phyloP scores from a whole-genome alignment of 345 rosid genomes.

The Anacardium occidentale region DNA sequence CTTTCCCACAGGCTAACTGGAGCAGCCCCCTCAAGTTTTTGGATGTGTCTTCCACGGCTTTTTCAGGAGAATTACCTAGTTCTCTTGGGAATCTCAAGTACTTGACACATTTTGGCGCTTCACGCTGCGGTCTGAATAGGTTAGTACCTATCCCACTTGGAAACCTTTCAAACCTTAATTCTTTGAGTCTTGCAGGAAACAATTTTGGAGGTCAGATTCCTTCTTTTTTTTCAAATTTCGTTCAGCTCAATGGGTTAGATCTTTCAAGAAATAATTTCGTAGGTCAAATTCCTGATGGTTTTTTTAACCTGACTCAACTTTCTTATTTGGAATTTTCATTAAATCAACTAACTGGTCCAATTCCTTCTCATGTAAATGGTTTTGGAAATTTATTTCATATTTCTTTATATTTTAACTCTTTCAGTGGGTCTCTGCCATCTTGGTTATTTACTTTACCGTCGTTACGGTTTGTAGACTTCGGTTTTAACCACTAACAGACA shows the following conservation, averaged over 20 bases:
- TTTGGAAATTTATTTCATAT: not conserved
- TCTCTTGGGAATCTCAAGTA: not conserved
- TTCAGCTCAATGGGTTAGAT: too few relatives aligned
- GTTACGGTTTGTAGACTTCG: not conserved
- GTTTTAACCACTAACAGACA: constrained; percentile 5
- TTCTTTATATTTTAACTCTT: constrained; percentile 6
- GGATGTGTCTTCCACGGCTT: not conserved
- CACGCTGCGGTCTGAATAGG: not conserved
- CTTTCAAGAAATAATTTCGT: too few relatives aligned
- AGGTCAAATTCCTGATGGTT: too few relatives aligned
- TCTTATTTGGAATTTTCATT: too few relatives aligned
- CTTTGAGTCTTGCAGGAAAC: too few relatives aligned
- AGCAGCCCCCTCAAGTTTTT: not conserved
- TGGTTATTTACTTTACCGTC: constrained; percentile 16
- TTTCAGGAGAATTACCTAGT: not conserved
- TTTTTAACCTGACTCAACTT: too few relatives aligned
- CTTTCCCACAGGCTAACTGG: constrained; percentile 7
- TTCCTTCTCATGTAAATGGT: too few relatives aligned
- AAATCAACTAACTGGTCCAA: too few relatives aligned
- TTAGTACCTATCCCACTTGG: not conserved
- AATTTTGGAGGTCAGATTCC: too few relatives aligned
- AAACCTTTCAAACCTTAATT: not conserved
- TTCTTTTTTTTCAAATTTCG: too few relatives aligned
- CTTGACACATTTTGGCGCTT: not conserved
- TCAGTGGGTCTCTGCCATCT: constrained; percentile 22